Base-by-base conservation (phyloP, 805 yeast genomes). In the Ogataea corticis region DNA sequence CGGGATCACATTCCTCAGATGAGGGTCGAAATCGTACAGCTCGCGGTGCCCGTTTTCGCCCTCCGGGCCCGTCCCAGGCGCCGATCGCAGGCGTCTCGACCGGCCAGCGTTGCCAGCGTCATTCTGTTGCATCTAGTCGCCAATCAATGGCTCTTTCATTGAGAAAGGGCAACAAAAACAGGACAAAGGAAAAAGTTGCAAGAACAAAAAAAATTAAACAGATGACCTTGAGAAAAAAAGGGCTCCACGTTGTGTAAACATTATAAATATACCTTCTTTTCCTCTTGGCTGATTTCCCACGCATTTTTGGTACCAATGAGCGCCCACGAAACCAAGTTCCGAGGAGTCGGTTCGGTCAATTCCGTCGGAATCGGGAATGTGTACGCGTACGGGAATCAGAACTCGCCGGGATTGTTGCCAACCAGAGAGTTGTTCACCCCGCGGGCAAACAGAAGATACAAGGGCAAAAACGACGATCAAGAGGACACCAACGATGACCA, bases 21-120 rank as follows among this genome's bases (percentile, higher is more conserved):
- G 61, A 1, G 50, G 48, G 38, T 71, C 75, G 51, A 72, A 72
- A 45, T 73, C 64, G 44, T 66, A 70, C 43, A 58, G 56, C 11
- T 63, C 65, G 35, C 52, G 43, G 30, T 28, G 19, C 15, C 32
- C 31, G 16, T 37, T 37, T 10, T 28, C 19, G n/a, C 23, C 32
- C 4, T 28, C 30, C 18, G 21, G n/a, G 30, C 32, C 39, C 33
- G 32, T 23, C 12, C 34, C 32, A 23, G 37, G 38, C 23, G 30
- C 27, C 17, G 51, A 48, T 31, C 51, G 48, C 37, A 48, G 48
- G 15, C 37, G 32, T 41, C 51, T 45, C 10, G 46, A 38, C 31
- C 30, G 17, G 6, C 38, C 38, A 28, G 16, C 38, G 14, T 35
- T 30, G 11, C 7, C 16, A 9, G 33, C 16, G 16, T 31, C 29